Evolutionary conservation across 2,329 filamentous ascomycete genomes (phyloP), one percentile per base, ranked within the genome.

Genomic region (Aspergillus pseudoglaucus): DNA sequence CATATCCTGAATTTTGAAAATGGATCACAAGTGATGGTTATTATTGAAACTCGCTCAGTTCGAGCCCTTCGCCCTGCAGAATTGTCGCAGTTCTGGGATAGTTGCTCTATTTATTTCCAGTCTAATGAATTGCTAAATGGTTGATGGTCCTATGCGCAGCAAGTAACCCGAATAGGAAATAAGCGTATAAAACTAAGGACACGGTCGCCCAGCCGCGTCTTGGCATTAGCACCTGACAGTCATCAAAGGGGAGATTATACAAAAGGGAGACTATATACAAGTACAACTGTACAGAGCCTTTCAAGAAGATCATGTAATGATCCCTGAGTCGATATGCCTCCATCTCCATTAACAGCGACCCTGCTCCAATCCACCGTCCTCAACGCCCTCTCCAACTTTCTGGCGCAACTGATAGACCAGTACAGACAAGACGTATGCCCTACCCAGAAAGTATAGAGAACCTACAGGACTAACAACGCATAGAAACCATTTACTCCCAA

Each of bases 401-500:
- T 68, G 18, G 67, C 67, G 4, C 67, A 70, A 47, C 48, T 68
- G 17, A 66, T 70, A 51, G 62, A 68, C 53, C 65, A 67, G 53
- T 57, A 63, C 48, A 59, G 63, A 38, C 61, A 59, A 45, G 52
- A 61, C 42, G 66, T 69, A 64, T 49, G 57, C 32, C 27, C 35
- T 18, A 33, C n/a, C 30, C 12, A 39, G 27, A 44, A 40, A 32
- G 23, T 20, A 46, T 42, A 42, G 23, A 48, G 32, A 35, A 14
- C 45, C 43, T 22, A 23, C 27, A 25, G 12, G 8, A 46, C 4
- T 45, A 44, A 40, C 12, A 33, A 20, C 5, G 41, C 22, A 10
- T 15, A 88, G 83, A 73, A 69, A 45, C 68, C 80, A 9, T 77
- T 87, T 45, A 66, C 72, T 20, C 72, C 94, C 57, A 80, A 90